Evolutionary conservation across 1,284 basidiomycete species (phyloP).

Genomic region (Agaricales sp.): DNA sequence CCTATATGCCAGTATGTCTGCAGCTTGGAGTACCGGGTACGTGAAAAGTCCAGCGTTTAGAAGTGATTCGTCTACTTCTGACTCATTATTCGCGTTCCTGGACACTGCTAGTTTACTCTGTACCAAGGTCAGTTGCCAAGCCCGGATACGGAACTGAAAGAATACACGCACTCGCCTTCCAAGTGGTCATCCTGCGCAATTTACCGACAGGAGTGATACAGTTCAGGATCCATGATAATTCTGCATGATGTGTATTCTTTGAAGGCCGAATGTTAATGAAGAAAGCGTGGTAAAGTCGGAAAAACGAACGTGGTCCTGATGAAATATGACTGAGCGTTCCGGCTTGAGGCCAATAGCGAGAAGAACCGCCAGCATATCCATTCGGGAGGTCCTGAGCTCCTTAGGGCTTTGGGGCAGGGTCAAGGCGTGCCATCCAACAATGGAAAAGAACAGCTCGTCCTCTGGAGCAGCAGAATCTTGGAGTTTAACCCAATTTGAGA

Average conservation of each 20-base stretch:
- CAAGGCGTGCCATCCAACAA: slow-evolving; percentile 89
- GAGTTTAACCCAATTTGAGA: slow-evolving; percentile 81
- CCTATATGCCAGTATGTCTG: slow-evolving; percentile 86
- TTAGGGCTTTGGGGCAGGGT: slow-evolving; percentile 81
- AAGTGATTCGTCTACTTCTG: slow-evolving; percentile 73
- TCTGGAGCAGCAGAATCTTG: slow-evolving; percentile 49
- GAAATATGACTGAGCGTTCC: slow-evolving; percentile 67
- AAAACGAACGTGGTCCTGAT: slow-evolving; percentile 75
- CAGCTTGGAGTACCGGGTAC: slow-evolving; percentile 91
- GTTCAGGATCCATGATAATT: slow-evolving; percentile 88
- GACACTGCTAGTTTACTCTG: slow-evolving; percentile 71
- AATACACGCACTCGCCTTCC: slow-evolving; percentile 59
- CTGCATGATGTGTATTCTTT: slow-evolving; percentile 77
- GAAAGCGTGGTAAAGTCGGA: not conserved
- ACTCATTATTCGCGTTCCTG: slow-evolving; percentile 63
- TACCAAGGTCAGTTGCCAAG: slow-evolving; percentile 2
- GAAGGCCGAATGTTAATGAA: slow-evolving; percentile 1
- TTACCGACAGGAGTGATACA: slow-evolving; percentile 80
- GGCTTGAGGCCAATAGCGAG: slow-evolving; percentile 84
- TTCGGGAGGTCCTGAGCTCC: slow-evolving; percentile 49
- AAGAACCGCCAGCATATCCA: slow-evolving; percentile 76
- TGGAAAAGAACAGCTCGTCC: slow-evolving; percentile 72
- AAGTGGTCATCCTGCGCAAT: slow-evolving; percentile 87
- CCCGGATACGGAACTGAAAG: not conserved
- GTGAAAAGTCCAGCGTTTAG: slow-evolving; percentile 83